Evolutionary conservation across 768 basidiomycete species (phyloP).

Genomic region (Calvatia gigantea): DNA sequence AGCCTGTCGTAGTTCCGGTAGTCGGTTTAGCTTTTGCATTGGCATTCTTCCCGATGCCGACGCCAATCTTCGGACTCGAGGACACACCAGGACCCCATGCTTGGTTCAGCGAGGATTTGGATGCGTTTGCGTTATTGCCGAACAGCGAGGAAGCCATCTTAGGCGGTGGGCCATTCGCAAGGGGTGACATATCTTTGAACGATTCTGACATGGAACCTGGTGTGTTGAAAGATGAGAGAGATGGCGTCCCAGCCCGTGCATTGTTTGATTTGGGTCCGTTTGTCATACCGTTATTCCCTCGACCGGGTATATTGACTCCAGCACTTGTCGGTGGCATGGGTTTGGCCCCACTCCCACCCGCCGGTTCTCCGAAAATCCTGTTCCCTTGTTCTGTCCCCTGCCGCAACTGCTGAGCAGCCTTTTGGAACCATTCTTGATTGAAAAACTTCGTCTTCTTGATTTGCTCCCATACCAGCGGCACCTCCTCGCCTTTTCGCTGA

Average conservation of each 20-base stretch:
- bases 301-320: constrained; percentile 1
- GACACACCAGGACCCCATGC: neutral
- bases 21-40: constrained; percentile 5
- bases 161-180: neutral
- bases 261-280: neutral
- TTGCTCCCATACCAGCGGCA: neutral
- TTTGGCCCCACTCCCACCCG: neutral
- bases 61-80: neutral
- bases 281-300: neutral
- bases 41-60: neutral
- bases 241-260: neutral
- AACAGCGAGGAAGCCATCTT: neutral
- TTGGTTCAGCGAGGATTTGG: neutral
- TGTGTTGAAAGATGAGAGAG: neutral
- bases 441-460: neutral
- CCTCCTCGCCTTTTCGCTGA: neutral
- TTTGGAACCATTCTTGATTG: constrained; percentile 2
- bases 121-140: neutral
- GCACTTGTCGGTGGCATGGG: neutral
- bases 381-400: constrained; percentile 2
- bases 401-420: constrained; percentile 3
- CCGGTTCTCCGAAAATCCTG: neutral
- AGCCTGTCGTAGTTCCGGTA: neutral
- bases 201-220: neutral
- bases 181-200: neutral